Percentiles rank a stretch among this genome's conserved stretches.
phyloP scores from a whole-genome alignment of 768 basidiomycete species.

The Clitopilus hobsonii region DNA sequence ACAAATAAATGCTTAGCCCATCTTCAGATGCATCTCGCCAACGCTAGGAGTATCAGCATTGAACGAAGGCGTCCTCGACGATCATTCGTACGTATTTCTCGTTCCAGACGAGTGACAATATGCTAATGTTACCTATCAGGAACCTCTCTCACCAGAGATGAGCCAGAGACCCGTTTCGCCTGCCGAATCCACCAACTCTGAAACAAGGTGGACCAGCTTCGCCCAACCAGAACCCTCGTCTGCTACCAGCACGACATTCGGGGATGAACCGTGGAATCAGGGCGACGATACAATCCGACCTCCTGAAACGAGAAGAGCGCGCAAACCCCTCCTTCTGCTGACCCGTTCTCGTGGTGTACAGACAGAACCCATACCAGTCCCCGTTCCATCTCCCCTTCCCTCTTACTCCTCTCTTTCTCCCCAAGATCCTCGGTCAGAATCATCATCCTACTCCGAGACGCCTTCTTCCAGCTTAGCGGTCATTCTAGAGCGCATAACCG shows the following conservation, averaged over 20 bases:
- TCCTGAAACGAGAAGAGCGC: constrained; percentile 30
- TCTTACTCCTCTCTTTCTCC: constrained; percentile 40
- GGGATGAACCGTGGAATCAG: constrained; percentile 31
- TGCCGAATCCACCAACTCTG: constrained; percentile 29
- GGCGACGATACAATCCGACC: constrained; percentile 24
- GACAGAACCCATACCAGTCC: constrained; percentile 44
- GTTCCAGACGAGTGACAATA: not conserved
- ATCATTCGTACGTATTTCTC: constrained; percentile 16
- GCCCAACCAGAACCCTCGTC: constrained; percentile 22
- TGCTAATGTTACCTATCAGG: constrained; percentile 16
- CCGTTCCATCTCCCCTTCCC: constrained; percentile 26
- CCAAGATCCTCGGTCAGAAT: constrained; percentile 65
- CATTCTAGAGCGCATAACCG: constrained; percentile 59
- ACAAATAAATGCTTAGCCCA: not conserved
- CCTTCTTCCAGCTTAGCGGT: constrained; percentile 51
- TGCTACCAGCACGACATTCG: constrained; percentile 35
- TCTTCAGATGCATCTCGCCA: constrained; percentile 11
- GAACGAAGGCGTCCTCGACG: constrained; percentile 17
- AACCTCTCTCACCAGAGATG: constrained; percentile 42
- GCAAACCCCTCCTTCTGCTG: constrained; percentile 46
- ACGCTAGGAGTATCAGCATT: constrained; percentile 20
- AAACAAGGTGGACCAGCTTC: constrained; percentile 23
- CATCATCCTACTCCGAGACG: constrained; percentile 59
- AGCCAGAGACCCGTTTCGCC: constrained; percentile 39
- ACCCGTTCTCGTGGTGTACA: constrained; percentile 66